Base-by-base conservation (phyloP, 768 basidiomycete species). In the Agrocybe praecox region DNA sequence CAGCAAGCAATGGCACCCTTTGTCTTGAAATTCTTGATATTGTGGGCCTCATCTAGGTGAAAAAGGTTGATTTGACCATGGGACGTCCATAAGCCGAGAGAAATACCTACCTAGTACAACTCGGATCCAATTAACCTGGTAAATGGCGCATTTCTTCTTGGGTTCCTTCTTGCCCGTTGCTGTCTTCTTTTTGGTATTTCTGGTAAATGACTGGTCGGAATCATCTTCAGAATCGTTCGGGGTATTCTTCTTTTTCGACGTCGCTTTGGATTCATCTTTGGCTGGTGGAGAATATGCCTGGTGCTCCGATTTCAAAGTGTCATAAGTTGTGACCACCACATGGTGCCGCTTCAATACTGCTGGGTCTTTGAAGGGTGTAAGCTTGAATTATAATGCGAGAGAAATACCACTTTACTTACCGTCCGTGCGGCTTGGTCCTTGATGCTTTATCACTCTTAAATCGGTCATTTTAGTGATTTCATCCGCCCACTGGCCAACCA, bases 401-500 rank as follows among this genome's bases (percentile, higher is more conserved):
- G 21, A 44, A 6, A 7, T 42, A 21, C 17, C 19, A 49, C 2
- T n/a, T n/a, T 46, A 26, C 1, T 65, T 60, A 92, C 91, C 81
- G 36, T 84, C 85, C 1, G 91, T 83, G 22, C 96, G 82, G 26
- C 66, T 76, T 6, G 87, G 67, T 0, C 96, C 97, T 46, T 98
- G 94, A 68, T 98, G 95, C 51, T 90, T 85, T 14, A 88, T 71
- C 3, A 96, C 93, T 0, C 77, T 81, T 6, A 96, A 74, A 1
- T 77, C 78, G 2, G 79, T 85, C 76, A 89, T 86, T 63, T 87
- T 92, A 51, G 81, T 70, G 46, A 94, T 86, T 69, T 99, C 96
- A 8, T 83, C 77, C 10, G 88, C 88, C 96, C 96, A 99, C 70
- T 99, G 97, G 12, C 83, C 82, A 52, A 97, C 86, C 12, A 99